Conservation (phyloP, 805 yeast species). For the Cyberlindnera bimundalis region DNA sequence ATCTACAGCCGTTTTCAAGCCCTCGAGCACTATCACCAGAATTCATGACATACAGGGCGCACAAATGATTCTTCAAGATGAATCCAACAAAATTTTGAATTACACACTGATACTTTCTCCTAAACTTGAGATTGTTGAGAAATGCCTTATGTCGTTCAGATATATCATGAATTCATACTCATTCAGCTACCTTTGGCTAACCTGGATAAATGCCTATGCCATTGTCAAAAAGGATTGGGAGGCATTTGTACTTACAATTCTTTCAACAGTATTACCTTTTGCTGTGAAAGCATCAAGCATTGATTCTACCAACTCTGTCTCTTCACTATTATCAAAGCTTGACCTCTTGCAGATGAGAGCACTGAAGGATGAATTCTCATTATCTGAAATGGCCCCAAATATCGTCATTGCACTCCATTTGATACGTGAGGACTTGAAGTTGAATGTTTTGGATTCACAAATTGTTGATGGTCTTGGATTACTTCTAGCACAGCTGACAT, state of each 20-base stretch:
- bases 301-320: constrained; percentile 12
- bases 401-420: constrained; percentile 69
- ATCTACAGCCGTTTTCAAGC: constrained; percentile 33
- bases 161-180: constrained; percentile 56
- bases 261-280: constrained; percentile 49
- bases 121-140: constrained; percentile 37
- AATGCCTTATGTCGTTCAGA: constrained; percentile 47
- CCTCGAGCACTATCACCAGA: constrained; percentile 4
- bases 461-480: constrained; percentile 42
- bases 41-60: constrained; percentile 15
- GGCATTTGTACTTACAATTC: constrained; percentile 48
- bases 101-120: constrained; percentile 44
- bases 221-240: constrained; percentile 54
- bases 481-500: constrained; percentile 57
- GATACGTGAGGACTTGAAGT: constrained; percentile 67
- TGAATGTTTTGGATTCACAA: constrained; percentile 45
- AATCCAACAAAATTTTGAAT: constrained; percentile 17
- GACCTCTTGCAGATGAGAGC: constrained; percentile 19
- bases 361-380: constrained; percentile 31
- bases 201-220: constrained; percentile 57
- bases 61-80: constrained; percentile 17
- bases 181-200: constrained; percentile 54
- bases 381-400: constrained; percentile 57
- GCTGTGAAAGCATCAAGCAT: constrained; percentile 26
- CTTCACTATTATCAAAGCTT: constrained; percentile 13